Conservation (phyloP, 2,329 filamentous ascomycete species). For the Stachybotrys chartarum region DNA sequence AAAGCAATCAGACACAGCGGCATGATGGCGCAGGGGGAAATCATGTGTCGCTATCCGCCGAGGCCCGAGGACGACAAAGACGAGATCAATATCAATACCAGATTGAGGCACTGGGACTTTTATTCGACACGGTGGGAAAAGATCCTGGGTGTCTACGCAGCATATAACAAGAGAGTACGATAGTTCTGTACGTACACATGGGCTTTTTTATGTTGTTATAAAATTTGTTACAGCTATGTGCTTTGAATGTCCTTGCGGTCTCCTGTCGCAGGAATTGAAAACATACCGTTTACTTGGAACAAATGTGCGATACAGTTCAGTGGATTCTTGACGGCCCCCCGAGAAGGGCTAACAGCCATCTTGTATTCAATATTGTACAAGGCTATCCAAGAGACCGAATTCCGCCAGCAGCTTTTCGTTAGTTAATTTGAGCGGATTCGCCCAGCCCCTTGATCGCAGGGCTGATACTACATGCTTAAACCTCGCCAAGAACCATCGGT, state of each 20-base stretch:
- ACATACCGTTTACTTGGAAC: too few relatives aligned
- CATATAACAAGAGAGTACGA: background rate
- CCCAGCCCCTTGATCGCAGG: background rate
- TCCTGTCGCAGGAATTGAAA: too few relatives aligned
- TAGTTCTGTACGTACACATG: background rate
- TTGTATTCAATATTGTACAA: background rate
- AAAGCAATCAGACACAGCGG: background rate
- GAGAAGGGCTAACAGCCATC: background rate
- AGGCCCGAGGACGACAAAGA: background rate
- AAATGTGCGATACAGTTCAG: too few relatives aligned
- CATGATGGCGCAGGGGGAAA: background rate
- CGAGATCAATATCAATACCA: background rate
- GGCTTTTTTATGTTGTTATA: background rate
- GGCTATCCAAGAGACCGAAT: background rate
- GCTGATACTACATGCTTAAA: background rate
- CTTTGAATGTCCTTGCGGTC: too few relatives aligned
- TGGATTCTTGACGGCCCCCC: too few relatives aligned
- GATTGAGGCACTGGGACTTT: background rate
- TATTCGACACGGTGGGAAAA: background rate
- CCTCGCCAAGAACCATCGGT: constrained; percentile 3
- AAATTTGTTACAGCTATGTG: background rate
- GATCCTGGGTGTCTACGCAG: background rate
- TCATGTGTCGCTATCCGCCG: background rate
- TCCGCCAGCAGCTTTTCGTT: background rate
- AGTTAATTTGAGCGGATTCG: background rate